Percentiles rank a stretch among this genome's conserved stretches.
Conservation (phyloP, 2,329 filamentous ascomycete genomes). For the Penicillium verrucosum region DNA sequence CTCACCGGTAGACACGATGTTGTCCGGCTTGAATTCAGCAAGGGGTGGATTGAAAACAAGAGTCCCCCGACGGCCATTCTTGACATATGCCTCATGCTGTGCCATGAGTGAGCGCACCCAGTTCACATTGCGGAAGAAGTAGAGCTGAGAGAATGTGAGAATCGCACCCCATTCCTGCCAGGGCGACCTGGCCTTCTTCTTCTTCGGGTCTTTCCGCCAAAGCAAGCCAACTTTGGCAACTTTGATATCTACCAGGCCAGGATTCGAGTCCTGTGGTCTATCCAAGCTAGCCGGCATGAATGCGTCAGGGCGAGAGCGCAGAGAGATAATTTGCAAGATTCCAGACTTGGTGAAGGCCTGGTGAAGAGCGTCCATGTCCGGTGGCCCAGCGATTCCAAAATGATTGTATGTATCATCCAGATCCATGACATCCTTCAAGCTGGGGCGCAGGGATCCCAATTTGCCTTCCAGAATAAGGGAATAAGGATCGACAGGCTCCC, state of each 20-base stretch:
- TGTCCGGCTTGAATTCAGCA: slow-evolving; percentile 89
- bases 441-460: slow-evolving; percentile 76
- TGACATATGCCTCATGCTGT: slow-evolving; percentile 80
- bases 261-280: slow-evolving; percentile 81
- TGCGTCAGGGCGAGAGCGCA: slow-evolving; percentile 86
- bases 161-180: slow-evolving; percentile 99
- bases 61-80: slow-evolving; percentile 70
- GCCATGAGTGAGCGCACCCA: slow-evolving; percentile 91
- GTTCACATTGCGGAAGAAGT: slow-evolving; percentile 88
- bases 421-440: slow-evolving; percentile 85
- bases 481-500: slow-evolving; percentile 92
- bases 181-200: slow-evolving; percentile 87
- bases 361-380: slow-evolving; percentile 79
- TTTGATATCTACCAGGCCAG: slow-evolving; percentile 94
- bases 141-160: slow-evolving; percentile 92
- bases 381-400: slow-evolving; percentile 67
- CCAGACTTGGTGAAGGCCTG: slow-evolving; percentile 88
- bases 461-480: slow-evolving; percentile 88
- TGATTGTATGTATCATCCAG: slow-evolving; percentile 91
- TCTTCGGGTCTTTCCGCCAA: slow-evolving; percentile 92
- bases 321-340: slow-evolving; percentile 90
- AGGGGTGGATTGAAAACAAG: slow-evolving; percentile 88
- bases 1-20: slow-evolving; percentile 86
- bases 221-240: slow-evolving; percentile 92
- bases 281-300: slow-evolving; percentile 87